Conservation (phyloP, 176 grass and related monocot species). For the Elymus sibiricus region DNA sequence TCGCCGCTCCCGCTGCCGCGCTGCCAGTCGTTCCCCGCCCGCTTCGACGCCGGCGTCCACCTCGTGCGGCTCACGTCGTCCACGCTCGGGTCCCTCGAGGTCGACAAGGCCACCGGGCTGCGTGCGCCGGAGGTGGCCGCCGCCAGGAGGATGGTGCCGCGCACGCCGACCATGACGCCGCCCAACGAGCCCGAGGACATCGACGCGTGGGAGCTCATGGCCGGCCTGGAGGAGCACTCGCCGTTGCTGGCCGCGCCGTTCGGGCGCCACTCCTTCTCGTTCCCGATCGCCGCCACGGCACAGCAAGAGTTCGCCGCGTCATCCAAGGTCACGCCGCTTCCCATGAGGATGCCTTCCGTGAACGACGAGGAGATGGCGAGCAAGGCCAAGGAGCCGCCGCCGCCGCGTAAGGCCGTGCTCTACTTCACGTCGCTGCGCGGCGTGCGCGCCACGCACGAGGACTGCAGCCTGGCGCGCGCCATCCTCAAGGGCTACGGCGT, state of each 20-base stretch:
- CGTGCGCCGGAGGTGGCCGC: conserved; percentile 11
- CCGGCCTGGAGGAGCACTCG: conserved; percentile 65
- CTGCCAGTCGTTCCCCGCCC: conserved; percentile 45
- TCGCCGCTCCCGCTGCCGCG: conserved; percentile 52
- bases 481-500: conserved; percentile 75
- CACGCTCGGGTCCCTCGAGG: conserved; percentile 61
- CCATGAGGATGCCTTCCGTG: not conserved
- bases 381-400: not conserved
- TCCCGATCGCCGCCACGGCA: conserved; percentile 25
- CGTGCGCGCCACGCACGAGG: conserved; percentile 78
- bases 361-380: not conserved
- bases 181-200: conserved; percentile 91
- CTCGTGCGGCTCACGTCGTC: conserved; percentile 70
- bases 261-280: conserved; percentile 88
- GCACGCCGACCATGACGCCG: conserved; percentile 86
- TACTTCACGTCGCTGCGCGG: conserved; percentile 95
- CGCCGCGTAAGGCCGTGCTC: conserved; percentile 49
- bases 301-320: conserved; percentile 33
- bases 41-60: conserved; percentile 30
- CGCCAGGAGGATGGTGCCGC: conserved; percentile 28
- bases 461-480: conserved; percentile 60
- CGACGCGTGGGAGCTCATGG: conserved; percentile 80
- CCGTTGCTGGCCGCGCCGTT: conserved; percentile 40
- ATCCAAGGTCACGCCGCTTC: conserved; percentile 38
- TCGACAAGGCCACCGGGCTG: conserved; percentile 25